Evolutionary conservation across 1,139 yeast species (phyloP).

Genomic region (Geotrichum macrosporum): DNA sequence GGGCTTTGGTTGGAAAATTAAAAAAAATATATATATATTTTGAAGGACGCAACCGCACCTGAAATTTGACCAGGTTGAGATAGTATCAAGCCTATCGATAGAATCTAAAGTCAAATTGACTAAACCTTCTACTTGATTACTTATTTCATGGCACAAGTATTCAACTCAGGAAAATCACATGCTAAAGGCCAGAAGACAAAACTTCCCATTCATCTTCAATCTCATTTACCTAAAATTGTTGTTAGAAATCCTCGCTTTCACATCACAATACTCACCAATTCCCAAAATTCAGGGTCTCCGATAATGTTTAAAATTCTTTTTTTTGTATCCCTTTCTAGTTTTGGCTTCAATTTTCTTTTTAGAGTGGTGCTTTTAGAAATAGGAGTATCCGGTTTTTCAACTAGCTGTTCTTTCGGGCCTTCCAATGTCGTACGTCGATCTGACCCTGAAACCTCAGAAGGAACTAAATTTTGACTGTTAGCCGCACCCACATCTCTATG

Average conservation of each 20-base stretch:
- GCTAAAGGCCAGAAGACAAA: conserved; percentile 4
- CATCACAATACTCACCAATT: conserved; percentile 15
- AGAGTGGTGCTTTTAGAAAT: too few species aligned
- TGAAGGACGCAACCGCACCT: too few species aligned
- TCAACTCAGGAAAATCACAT: too few species aligned
- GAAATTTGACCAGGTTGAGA: too few species aligned
- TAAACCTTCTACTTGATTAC: too few species aligned
- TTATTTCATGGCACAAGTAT: too few species aligned
- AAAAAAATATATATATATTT: too few species aligned
- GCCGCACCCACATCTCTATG: not conserved
- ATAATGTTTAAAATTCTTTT: conserved; percentile 12
- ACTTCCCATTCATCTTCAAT: conserved; percentile 18
- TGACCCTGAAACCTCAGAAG: not conserved
- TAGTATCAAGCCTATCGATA: too few species aligned
- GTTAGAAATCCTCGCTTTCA: not conserved
- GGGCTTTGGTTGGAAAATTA: too few species aligned
- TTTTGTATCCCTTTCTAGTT: conserved; percentile 2
- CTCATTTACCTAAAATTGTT: conserved; percentile 10
- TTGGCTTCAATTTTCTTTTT: not conserved
- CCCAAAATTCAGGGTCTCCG: conserved; percentile 21
- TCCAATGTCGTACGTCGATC: not conserved
- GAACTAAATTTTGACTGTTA: not conserved
- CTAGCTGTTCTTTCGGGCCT: not conserved
- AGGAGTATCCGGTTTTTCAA: not conserved
- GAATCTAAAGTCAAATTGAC: too few species aligned